These are phyloP conservation scores for Syzygium aromaticum DNA, from an alignment of 345 rosid genomes.

Conservation along the genomic window DNA sequence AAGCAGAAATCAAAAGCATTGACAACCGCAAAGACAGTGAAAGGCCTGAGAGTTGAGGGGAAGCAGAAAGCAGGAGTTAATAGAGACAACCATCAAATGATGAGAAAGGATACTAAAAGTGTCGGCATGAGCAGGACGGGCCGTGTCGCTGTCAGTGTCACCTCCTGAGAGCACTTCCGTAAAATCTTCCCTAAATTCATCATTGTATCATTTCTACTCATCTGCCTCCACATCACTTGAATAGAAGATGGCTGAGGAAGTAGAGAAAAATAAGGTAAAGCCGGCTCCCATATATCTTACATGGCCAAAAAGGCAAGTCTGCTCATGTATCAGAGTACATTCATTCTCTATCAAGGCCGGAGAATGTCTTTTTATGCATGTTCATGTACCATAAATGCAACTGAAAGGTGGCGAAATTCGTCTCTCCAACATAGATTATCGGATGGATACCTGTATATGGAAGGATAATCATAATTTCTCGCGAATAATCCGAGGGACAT, in stretches of 20 bases:
- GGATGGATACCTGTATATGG: not conserved
- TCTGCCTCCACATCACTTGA: not conserved
- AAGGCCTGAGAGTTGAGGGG: slow-evolving; percentile 13
- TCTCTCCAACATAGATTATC: not conserved
- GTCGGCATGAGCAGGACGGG: slow-evolving; percentile 19
- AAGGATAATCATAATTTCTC: not conserved
- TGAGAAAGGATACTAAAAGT: slow-evolving; percentile 28
- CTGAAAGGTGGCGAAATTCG: not conserved
- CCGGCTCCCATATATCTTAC: not conserved
- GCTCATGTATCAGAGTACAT: not conserved
- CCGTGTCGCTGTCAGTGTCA: slow-evolving; percentile 28
- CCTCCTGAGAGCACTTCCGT: slow-evolving; percentile 19
- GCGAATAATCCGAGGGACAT: not conserved
- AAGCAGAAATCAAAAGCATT: not conserved
- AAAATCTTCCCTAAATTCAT: not conserved
- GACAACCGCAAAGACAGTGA: not conserved
- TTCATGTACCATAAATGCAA: not conserved
- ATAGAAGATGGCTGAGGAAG: not conserved
- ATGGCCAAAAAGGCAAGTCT: not conserved
- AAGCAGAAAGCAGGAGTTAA: slow-evolving; percentile 15
- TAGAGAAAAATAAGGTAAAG: not conserved
- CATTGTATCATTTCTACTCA: not conserved
- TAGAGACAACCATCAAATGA: slow-evolving; percentile 19
- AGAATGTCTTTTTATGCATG: not conserved
- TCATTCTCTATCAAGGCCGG: not conserved